Percentiles rank a stretch among this genome's conserved stretches.
phyloP scores from a whole-genome alignment of 306 rosid species.

The Luffa acutangula region DNA sequence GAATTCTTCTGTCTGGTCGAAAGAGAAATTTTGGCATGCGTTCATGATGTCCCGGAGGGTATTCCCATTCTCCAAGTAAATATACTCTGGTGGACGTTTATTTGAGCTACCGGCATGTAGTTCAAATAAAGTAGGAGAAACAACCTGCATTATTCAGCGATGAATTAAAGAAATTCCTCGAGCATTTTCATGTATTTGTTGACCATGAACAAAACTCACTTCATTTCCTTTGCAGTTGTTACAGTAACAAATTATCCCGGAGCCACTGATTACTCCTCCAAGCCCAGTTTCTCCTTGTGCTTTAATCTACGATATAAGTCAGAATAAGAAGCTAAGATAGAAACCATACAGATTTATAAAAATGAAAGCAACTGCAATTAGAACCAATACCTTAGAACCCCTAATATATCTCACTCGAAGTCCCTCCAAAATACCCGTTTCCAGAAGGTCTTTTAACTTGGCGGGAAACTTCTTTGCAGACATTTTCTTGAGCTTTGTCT shows the following conservation, averaged over 20 bases:
- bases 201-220: conserved; percentile 29
- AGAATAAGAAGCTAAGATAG: conserved; percentile 3
- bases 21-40: conserved; percentile 31
- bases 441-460: conserved; percentile 71
- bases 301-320: conserved; percentile 31
- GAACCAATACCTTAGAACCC: conserved; percentile 53
- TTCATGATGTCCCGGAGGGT: conserved; percentile 76
- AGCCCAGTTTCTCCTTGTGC: conserved; percentile 42
- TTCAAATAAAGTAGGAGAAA: conserved; percentile 70
- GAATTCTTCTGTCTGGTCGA: conserved; percentile 41
- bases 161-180: not conserved
- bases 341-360: not conserved
- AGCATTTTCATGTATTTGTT: not conserved
- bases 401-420: conserved; percentile 50
- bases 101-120: conserved; percentile 80
- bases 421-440: conserved; percentile 76
- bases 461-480: conserved; percentile 43
- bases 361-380: not conserved
- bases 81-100: conserved; percentile 79
- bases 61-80: conserved; percentile 50
- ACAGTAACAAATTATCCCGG: conserved; percentile 57
- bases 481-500: conserved; percentile 12
- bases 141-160: conserved; percentile 36
- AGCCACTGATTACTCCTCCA: conserved; percentile 50
- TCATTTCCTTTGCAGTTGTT: conserved; percentile 44